Evolutionary conservation across 192 early-diverging fungal species (phyloP).

Genomic region (Dimargaris verticillata): DNA sequence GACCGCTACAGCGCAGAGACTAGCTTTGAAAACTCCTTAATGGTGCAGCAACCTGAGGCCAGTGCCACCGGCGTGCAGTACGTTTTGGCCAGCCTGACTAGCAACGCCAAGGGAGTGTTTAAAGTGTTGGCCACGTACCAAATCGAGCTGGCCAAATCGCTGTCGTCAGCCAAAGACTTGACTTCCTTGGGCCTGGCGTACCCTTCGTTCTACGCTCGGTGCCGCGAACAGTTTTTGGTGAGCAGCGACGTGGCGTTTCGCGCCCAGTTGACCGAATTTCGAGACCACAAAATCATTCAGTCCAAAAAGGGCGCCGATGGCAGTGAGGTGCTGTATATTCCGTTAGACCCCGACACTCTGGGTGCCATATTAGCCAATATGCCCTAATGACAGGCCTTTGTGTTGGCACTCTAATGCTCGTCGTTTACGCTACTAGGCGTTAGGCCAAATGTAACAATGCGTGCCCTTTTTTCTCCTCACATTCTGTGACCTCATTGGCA

Average conservation of each 20-base stretch:
- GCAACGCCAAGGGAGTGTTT: constrained; percentile 75
- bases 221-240: constrained; percentile 69
- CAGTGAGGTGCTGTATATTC: constrained; percentile 54
- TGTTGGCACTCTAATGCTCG: too few species aligned
- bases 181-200: constrained; percentile 40
- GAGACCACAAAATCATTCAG: constrained; percentile 77
- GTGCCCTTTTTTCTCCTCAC: too few species aligned
- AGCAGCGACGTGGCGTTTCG: constrained; percentile 69
- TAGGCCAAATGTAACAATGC: too few species aligned
- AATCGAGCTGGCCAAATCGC: constrained; percentile 27
- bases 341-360: constrained; percentile 45
- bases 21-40: constrained; percentile 58
- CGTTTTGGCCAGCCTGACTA: constrained; percentile 67
- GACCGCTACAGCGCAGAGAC: constrained; percentile 68
- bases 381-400: constrained; percentile 7
- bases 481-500: too few species aligned
- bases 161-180: constrained; percentile 12
- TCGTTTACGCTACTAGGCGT: too few species aligned
- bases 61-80: constrained; percentile 54
- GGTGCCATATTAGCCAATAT: constrained; percentile 52
- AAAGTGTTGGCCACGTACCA: constrained; percentile 70
- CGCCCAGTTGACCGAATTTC: constrained; percentile 83
- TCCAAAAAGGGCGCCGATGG: constrained; percentile 39
- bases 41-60: constrained; percentile 32
- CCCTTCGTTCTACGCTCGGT: constrained; percentile 45